Conservation (phyloP, 2,329 filamentous ascomycete species). For the Sporothrix inflata region DNA sequence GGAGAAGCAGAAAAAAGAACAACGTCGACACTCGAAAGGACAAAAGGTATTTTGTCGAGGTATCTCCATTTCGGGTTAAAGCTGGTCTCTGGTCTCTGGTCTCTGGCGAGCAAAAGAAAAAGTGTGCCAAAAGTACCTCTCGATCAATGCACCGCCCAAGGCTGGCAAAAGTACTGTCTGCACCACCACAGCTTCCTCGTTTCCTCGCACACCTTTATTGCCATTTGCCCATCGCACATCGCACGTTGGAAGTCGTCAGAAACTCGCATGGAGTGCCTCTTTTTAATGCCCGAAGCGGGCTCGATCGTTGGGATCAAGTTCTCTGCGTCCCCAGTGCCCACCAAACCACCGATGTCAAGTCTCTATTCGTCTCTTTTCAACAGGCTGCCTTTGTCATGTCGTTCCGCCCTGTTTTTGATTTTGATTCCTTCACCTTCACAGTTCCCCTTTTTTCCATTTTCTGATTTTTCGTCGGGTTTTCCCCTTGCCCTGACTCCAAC, state of each 20-base stretch:
- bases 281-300: not conserved
- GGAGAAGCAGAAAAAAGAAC: not conserved
- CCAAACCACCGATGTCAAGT: not conserved
- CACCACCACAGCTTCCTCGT: not conserved
- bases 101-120: too few relatives aligned
- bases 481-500: not conserved
- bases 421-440: not conserved
- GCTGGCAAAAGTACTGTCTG: constrained; percentile 4
- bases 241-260: not conserved
- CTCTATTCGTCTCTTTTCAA: not conserved
- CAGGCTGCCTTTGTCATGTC: too few relatives aligned
- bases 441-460: not conserved
- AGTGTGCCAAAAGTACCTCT: constrained; percentile 1
- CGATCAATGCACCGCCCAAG: not conserved
- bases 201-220: not conserved
- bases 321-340: not conserved
- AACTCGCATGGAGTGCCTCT: not conserved
- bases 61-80: not conserved
- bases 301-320: constrained; percentile 2
- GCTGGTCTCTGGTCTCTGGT: too few relatives aligned
- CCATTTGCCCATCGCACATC: not conserved
- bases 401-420: not conserved
- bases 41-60: not conserved
- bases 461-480: not conserved
- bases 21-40: not conserved